Evolutionary conservation across 345 rosid species (phyloP).

Genomic region (Lepidium africanum): DNA sequence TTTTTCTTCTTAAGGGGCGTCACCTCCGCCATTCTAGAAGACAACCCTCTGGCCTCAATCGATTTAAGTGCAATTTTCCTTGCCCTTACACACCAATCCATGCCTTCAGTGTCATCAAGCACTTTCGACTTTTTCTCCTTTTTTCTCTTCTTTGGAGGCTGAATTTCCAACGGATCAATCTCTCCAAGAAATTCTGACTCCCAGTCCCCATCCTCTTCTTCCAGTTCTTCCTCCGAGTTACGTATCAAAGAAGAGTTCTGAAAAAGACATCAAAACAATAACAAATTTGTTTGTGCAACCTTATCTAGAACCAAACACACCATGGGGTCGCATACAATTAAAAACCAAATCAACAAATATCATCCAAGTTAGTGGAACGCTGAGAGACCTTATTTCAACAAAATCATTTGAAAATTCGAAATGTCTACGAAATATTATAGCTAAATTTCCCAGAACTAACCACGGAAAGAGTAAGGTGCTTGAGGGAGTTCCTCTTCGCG

Average conservation of each 20-base stretch:
- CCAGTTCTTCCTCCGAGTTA: slow-evolving; percentile 17
- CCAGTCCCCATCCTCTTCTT: slow-evolving; percentile 42
- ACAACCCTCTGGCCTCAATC: slow-evolving; percentile 68
- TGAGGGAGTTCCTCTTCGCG: neutral
- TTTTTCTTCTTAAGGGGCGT: slow-evolving; percentile 50
- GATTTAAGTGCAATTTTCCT: slow-evolving; percentile 66
- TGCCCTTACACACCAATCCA: slow-evolving; percentile 94
- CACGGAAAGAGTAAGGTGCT: slow-evolving; percentile 13
- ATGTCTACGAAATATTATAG: neutral
- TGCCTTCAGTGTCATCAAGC: slow-evolving; percentile 50
- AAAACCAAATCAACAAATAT: neutral
- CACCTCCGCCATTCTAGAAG: slow-evolving; percentile 43
- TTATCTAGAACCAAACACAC: slow-evolving; percentile 12
- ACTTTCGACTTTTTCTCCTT: slow-evolving; percentile 36
- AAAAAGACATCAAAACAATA: neutral
- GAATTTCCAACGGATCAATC: slow-evolving; percentile 53
- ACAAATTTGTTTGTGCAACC: neutral
- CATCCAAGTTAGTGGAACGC: neutral
- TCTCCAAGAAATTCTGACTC: slow-evolving; percentile 69
- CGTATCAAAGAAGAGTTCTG: slow-evolving; percentile 18
- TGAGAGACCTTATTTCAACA: neutral
- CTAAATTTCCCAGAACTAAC: neutral
- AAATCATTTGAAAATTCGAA: neutral
- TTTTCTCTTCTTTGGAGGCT: slow-evolving; percentile 59
- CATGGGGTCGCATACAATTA: neutral